Percentiles rank a stretch among this genome's conserved stretches.
phyloP scores from a whole-genome alignment of 495 filamentous ascomycete species.

The Penicillium salamii region DNA sequence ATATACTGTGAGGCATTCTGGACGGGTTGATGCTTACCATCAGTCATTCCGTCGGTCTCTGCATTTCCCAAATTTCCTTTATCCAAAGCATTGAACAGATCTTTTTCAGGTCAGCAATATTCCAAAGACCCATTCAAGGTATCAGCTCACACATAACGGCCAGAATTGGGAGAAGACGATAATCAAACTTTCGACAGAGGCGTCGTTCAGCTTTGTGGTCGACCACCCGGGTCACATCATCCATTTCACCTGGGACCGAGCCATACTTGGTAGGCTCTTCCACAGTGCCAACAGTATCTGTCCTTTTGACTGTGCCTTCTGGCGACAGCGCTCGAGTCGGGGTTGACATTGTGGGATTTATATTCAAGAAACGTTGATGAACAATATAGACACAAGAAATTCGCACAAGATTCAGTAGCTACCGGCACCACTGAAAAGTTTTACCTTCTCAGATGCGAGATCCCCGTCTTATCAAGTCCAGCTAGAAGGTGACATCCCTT shows the following conservation, averaged over 20 bases:
- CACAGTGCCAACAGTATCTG: conserved; percentile 12
- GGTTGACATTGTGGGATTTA: conserved; percentile 16
- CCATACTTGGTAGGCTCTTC: conserved; percentile 32
- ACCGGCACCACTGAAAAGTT: not conserved
- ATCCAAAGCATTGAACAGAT: conserved; percentile 64
- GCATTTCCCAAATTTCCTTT: conserved; percentile 70
- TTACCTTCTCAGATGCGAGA: not conserved
- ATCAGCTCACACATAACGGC: conserved; percentile 57
- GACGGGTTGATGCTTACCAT: conserved; percentile 41
- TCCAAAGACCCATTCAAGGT: not conserved
- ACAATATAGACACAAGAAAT: not conserved
- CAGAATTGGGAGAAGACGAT: conserved; percentile 59
- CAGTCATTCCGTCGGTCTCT: conserved; percentile 58
- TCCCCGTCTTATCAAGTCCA: conserved; percentile 8
- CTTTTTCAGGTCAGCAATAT: conserved; percentile 8
- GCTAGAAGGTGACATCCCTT: conserved; percentile 14
- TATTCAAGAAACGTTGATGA: not conserved
- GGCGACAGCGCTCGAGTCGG: conserved; percentile 7
- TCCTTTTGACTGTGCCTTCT: conserved; percentile 20
- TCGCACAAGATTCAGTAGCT: not conserved
- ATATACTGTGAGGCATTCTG: no score
- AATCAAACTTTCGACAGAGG: conserved; percentile 63
- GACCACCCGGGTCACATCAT: conserved; percentile 36
- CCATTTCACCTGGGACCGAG: conserved; percentile 28
- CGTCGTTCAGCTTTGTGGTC: conserved; percentile 55